A percentile compares a stretch with the other conserved stretches of the same genome.
Conservation (phyloP, 129 eudicot genomes). For the Solidago caesia region DNA sequence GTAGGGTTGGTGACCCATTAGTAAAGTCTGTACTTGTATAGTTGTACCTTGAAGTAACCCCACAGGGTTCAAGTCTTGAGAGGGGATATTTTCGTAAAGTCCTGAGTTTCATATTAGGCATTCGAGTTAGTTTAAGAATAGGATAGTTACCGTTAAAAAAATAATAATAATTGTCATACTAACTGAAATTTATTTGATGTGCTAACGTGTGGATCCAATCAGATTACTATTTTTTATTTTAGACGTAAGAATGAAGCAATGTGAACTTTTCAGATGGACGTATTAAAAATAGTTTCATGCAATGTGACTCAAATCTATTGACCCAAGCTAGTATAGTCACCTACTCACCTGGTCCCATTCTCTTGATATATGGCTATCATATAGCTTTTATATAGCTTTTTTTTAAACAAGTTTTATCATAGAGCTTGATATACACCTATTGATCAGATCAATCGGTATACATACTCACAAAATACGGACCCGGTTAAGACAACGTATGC, state of each 20-base stretch:
- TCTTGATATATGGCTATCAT: no score
- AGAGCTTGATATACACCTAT: no score
- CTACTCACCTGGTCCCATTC: not conserved
- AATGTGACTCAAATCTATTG: not conserved
- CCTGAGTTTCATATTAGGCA: not conserved
- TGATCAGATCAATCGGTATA: no score
- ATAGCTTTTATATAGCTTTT: no score
- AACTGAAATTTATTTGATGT: not conserved
- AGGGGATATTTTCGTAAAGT: no score
- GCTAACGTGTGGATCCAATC: conserved; percentile 11
- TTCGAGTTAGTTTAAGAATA: not conserved
- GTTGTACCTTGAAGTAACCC: no score
- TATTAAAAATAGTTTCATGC: not conserved
- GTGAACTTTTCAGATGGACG: not conserved
- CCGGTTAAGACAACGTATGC: no score
- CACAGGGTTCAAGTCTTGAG: no score
- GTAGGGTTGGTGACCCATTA: no score
- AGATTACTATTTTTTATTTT: not conserved
- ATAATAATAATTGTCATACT: not conserved
- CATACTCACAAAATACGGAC: no score
- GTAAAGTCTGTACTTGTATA: no score
- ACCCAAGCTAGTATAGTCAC: not conserved
- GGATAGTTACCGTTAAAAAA: not conserved
- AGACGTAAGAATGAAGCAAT: not conserved
- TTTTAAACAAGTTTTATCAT: no score